phyloP scores from a whole-genome alignment of 768 basidiomycete genomes.

The Pholiota conissans region DNA sequence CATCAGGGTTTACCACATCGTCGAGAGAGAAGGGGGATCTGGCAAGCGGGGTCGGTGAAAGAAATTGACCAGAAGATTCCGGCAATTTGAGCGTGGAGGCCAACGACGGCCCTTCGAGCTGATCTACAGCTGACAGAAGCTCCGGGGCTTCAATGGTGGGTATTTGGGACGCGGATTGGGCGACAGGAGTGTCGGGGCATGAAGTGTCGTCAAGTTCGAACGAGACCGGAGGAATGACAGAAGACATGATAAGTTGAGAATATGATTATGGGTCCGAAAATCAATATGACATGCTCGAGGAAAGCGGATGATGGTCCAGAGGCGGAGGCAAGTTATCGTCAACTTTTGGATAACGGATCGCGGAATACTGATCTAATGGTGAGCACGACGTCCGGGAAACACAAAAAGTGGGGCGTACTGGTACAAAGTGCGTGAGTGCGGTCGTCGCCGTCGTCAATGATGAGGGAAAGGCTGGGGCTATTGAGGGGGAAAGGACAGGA shows the following conservation, averaged over 20 bases:
- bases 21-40: constrained; percentile 46
- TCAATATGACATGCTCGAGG: constrained; percentile 33
- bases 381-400: not conserved
- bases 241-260: constrained; percentile 21
- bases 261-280: constrained; percentile 13
- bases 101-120: constrained; percentile 20
- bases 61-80: constrained; percentile 26
- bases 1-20: constrained; percentile 37
- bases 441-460: constrained; percentile 26
- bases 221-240: constrained; percentile 18
- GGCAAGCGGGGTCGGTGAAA: constrained; percentile 44
- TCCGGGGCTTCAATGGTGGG: constrained; percentile 24
- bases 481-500: constrained; percentile 11
- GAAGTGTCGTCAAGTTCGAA: constrained; percentile 25
- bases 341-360: constrained; percentile 8
- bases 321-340: constrained; percentile 8
- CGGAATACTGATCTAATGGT: constrained; percentile 11
- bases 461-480: constrained; percentile 11
- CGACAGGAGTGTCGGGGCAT: constrained; percentile 29
- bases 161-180: constrained; percentile 21
- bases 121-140: constrained; percentile 21
- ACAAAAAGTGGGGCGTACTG: constrained; percentile 1
- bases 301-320: constrained; percentile 4
- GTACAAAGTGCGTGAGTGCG: constrained; percentile 20
- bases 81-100: constrained; percentile 26